Conservation (phyloP, 1,284 basidiomycete species). For the Neonothopanus nambi region DNA sequence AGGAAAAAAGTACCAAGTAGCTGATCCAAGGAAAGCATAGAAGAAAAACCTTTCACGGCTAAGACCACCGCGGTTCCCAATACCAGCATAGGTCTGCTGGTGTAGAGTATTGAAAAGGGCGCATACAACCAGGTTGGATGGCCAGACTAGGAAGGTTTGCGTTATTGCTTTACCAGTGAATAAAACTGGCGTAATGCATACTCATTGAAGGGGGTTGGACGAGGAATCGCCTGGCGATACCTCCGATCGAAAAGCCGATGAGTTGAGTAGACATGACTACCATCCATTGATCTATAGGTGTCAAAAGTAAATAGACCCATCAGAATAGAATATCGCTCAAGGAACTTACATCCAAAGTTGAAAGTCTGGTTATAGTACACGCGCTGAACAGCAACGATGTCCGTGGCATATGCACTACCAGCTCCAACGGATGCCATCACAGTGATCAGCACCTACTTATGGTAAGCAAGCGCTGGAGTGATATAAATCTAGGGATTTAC, state of each 20-base stretch:
- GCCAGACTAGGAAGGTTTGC: constrained; percentile 67
- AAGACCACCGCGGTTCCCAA: constrained; percentile 64
- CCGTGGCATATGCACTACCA: constrained; percentile 67
- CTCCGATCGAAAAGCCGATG: constrained; percentile 89
- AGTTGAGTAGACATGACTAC: constrained; percentile 84
- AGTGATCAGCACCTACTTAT: constrained; percentile 19
- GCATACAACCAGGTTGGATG: constrained; percentile 79
- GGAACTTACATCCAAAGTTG: constrained; percentile 35
- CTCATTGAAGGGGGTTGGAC: constrained; percentile 92
- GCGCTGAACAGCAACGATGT: constrained; percentile 79
- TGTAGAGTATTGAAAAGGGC: constrained; percentile 67
- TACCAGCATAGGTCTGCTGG: constrained; percentile 57
- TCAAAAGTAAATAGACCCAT: no score
- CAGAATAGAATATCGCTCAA: no score
- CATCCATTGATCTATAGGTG: constrained; percentile 81
- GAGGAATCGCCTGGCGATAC: constrained; percentile 66
- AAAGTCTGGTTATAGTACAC: constrained; percentile 51
- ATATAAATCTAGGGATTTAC: constrained; percentile 29
- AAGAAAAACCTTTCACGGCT: constrained; percentile 72
- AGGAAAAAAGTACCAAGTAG: constrained; percentile 68
- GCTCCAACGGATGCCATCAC: constrained; percentile 43
- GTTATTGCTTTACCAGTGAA: background rate
- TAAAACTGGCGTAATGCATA: no score
- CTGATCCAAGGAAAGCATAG: constrained; percentile 50
- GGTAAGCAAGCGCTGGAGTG: constrained; percentile 22